phyloP scores from a whole-genome alignment of 2,329 filamentous ascomycete species.

The Fusarium sp. region DNA sequence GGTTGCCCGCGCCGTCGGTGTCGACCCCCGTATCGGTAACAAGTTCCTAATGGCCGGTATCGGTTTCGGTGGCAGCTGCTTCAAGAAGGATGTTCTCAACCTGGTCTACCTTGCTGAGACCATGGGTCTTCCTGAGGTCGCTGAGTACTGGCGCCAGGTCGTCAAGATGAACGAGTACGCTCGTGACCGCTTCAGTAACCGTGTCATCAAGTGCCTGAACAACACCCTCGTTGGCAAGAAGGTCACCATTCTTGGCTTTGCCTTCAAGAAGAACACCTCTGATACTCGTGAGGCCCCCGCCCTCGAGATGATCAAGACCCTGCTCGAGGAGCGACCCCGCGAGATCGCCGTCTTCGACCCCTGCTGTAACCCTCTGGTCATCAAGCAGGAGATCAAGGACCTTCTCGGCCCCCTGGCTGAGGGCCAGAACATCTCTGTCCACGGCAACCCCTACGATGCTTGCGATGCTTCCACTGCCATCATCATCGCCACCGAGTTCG shows the following conservation, averaged over 20 bases:
- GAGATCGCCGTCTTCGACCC: slow-evolving; percentile 79
- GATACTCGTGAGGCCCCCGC: slow-evolving; percentile 80
- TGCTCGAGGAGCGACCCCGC: slow-evolving; percentile 73
- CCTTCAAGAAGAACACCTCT: slow-evolving; percentile 84
- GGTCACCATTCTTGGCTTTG: slow-evolving; percentile 78
- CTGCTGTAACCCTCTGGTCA: slow-evolving; percentile 64
- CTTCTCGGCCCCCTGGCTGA: slow-evolving; percentile 56
- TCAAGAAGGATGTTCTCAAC: slow-evolving; percentile 83
- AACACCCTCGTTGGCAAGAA: slow-evolving; percentile 78
- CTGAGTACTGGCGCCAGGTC: slow-evolving; percentile 80
- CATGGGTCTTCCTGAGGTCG: slow-evolving; percentile 77
- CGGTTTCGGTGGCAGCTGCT: slow-evolving; percentile 85
- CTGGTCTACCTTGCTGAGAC: slow-evolving; percentile 80
- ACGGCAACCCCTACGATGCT: slow-evolving; percentile 62
- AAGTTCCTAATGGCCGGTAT: slow-evolving; percentile 81
- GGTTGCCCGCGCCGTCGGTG: slow-evolving; percentile 74
- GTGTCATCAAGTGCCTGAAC: slow-evolving; percentile 75
- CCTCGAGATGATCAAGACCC: slow-evolving; percentile 73
- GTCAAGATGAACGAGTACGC: slow-evolving; percentile 83
- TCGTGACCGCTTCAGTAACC: slow-evolving; percentile 74
- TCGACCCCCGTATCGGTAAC: slow-evolving; percentile 78
- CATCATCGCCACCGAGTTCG: slow-evolving; percentile 68
- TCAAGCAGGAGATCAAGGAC: slow-evolving; percentile 63
- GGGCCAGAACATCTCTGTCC: slow-evolving; percentile 60
- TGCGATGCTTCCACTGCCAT: slow-evolving; percentile 63